Conservation (phyloP, 495 filamentous ascomycete species). For the Astrothelium subdiscretum region DNA sequence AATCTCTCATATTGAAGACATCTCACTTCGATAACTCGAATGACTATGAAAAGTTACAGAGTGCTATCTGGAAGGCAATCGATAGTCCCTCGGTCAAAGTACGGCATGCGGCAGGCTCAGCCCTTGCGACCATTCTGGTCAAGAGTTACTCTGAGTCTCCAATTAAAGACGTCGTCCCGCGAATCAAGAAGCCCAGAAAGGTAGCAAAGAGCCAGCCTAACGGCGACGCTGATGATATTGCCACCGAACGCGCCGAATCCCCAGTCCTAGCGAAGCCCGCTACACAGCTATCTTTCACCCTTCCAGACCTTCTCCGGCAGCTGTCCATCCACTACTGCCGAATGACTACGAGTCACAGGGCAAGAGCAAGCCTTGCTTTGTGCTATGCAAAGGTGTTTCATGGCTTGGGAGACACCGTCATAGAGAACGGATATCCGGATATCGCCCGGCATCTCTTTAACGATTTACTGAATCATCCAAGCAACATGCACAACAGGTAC, state of each 20-base stretch:
- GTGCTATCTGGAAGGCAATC: slow-evolving; percentile 68
- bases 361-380: slow-evolving; percentile 70
- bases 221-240: slow-evolving; percentile 63
- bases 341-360: slow-evolving; percentile 65
- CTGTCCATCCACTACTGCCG: slow-evolving; percentile 74
- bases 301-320: slow-evolving; percentile 69
- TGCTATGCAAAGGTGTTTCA: slow-evolving; percentile 76
- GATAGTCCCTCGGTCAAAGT: slow-evolving; percentile 65
- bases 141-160: slow-evolving; percentile 62
- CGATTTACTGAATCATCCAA: slow-evolving; percentile 66
- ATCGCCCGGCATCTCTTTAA: slow-evolving; percentile 72
- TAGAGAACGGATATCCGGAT: slow-evolving; percentile 66
- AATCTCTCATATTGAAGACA: slow-evolving; percentile 57
- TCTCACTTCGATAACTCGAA: slow-evolving; percentile 76
- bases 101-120: slow-evolving; percentile 77
- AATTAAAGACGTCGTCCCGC: slow-evolving; percentile 42
- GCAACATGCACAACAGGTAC: slow-evolving; percentile 74
- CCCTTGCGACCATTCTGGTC: slow-evolving; percentile 64
- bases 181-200: slow-evolving; percentile 63
- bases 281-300: slow-evolving; percentile 55
- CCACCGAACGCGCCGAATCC: slow-evolving; percentile 62
- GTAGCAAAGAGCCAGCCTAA: slow-evolving; percentile 57
- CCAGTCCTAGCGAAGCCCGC: slow-evolving; percentile 60
- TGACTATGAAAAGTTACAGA: slow-evolving; percentile 81
- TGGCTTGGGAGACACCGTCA: slow-evolving; percentile 58